Base-by-base conservation (phyloP, 192 early-diverging fungal genomes). In the Coemansia sp. region DNA sequence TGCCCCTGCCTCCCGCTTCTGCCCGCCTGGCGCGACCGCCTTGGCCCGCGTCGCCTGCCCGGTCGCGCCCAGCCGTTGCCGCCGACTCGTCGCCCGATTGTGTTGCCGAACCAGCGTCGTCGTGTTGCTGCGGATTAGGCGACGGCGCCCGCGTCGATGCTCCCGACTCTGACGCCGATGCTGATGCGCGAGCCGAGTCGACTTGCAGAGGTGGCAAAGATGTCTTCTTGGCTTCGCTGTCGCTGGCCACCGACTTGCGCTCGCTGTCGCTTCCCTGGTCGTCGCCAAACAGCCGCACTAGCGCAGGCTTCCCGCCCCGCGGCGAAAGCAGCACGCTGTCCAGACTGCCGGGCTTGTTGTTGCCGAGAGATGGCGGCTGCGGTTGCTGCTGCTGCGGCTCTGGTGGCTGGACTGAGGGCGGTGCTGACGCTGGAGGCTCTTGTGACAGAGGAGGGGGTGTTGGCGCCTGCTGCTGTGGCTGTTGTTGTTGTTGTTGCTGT, bases 241-340 rank as follows among this genome's bases (percentile, higher is more conserved):
- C 49, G 19, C 49, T 51, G 49, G 43, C 21, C 3, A 47, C 39
- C 4, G 63, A 58, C 37, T 13, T 47, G 21, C 40, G 18, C 32
- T 9, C 42, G 15, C 6, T 64, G 26, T 22, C 16, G 56, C 45
- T 58, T 18, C 49, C 19, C 11, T 47, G 21, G 8, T 74, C 72
- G 21, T 80, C 69, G 42, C 61, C 62, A 56, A 74, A 64, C 45
- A 79, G 40, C 16, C 66, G 56, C n/a, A 55, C 37, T 49, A 71
- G 60, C 16, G 68, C 54, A 19, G 77, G 63, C 57, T 70, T 69
- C 18, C 57, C 22, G 18, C 63, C 52, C 9, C 59, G 65, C 8
- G 78, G 73, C 12, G 78, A 81, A 63, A 81, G 62, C 26, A 81
- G 67, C 55, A 81, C 45, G 26, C 47, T 65, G 4, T 76, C 79